phyloP scores from a whole-genome alignment of 495 filamentous ascomycete genomes.

The Trichoderma asperelloides region DNA sequence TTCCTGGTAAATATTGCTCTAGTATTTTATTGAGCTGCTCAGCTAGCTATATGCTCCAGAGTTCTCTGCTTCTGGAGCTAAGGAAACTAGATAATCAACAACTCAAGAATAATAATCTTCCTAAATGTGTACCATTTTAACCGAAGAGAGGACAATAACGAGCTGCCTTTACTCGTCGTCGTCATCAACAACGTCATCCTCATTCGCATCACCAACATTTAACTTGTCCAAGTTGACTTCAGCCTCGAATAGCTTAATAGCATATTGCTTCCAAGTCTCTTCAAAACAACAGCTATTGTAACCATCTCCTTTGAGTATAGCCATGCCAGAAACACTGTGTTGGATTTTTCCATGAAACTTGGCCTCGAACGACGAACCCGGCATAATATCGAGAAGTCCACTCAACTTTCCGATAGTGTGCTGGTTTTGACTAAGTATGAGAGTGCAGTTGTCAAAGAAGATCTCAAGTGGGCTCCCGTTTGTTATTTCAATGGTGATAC shows the following conservation, averaged over 20 bases:
- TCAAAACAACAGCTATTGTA: not conserved
- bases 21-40: no score
- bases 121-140: no score
- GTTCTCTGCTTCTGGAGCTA: no score
- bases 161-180: no score
- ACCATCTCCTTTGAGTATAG: not conserved
- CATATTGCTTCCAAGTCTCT: not conserved
- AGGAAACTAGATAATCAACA: no score
- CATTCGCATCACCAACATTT: no score
- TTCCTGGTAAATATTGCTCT: no score
- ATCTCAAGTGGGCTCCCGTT: not conserved
- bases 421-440: not conserved
- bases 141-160: no score
- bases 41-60: no score
- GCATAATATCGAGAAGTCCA: not conserved
- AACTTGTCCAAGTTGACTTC: not conserved
- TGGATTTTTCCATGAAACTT: not conserved
- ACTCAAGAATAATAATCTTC: no score
- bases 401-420: not conserved
- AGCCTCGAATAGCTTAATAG: not conserved
- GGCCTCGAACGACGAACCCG: not conserved
- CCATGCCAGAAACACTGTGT: not conserved
- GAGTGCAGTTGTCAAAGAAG: not conserved
- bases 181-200: no score
- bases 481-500: not conserved